Evolutionary conservation across 1,284 basidiomycete species (phyloP).

Genomic region (Leccinum pachyderme): DNA sequence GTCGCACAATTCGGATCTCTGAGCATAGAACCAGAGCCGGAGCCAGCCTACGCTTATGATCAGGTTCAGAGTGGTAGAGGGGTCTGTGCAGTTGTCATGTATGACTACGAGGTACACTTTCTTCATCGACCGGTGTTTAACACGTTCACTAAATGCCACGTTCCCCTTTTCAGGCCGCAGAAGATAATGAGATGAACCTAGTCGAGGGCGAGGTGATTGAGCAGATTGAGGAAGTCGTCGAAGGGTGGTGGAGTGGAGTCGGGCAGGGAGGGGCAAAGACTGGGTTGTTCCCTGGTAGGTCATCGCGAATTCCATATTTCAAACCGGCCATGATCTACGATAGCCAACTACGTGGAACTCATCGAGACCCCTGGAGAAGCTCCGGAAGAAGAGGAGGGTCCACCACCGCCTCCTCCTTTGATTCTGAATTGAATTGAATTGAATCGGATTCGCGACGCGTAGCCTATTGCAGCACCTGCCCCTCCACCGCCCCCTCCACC

Average conservation of each 20-base stretch:
- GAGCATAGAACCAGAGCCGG: constrained; percentile 15
- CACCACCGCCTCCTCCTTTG: constrained; percentile 37
- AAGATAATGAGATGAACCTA: constrained; percentile 84
- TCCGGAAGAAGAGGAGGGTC: constrained; percentile 31
- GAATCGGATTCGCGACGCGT: constrained; percentile 28
- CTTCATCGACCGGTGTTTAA: not conserved
- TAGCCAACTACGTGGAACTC: constrained; percentile 81
- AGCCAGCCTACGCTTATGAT: constrained; percentile 25
- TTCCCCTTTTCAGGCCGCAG: constrained; percentile 49
- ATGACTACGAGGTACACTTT: constrained; percentile 69
- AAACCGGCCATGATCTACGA: constrained; percentile 32
- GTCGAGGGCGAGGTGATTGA: constrained; percentile 80
- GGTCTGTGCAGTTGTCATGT: constrained; percentile 63
- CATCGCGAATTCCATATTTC: not conserved
- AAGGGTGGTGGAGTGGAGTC: constrained; percentile 83
- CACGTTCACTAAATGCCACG: not conserved
- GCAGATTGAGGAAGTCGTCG: constrained; percentile 81
- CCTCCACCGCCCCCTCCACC: constrained; percentile 35
- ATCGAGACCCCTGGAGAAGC: constrained; percentile 48
- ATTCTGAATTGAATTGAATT: not conserved
- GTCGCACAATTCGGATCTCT: constrained; percentile 19
- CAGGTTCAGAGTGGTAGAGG: constrained; percentile 45
- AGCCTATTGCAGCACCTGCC: constrained; percentile 43
- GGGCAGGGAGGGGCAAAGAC: constrained; percentile 58
- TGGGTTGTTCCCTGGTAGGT: constrained; percentile 76